phyloP scores from a whole-genome alignment of 345 rosid species.

The Pistacia vera region DNA sequence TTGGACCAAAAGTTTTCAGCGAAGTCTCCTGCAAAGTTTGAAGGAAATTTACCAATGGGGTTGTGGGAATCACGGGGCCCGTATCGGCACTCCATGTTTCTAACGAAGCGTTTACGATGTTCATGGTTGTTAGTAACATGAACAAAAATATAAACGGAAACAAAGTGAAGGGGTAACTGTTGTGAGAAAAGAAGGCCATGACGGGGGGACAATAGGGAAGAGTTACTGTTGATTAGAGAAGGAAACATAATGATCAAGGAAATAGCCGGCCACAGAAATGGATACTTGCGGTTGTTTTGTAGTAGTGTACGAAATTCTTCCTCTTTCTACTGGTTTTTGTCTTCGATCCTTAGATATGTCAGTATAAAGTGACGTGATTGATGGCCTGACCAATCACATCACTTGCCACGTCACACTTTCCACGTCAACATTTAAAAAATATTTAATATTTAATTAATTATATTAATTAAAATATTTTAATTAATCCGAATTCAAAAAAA shows the following conservation, averaged over 20 bases:
- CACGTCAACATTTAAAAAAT: too few relatives aligned
- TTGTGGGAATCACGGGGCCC: constrained; percentile 36
- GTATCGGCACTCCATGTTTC: constrained; percentile 4
- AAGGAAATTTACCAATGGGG: constrained; percentile 59
- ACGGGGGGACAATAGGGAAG: background rate
- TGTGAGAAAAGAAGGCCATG: background rate
- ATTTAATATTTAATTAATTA: too few relatives aligned
- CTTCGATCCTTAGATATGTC: background rate
- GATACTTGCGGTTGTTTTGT: background rate
- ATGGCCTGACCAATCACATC: too few relatives aligned
- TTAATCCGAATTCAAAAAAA: too few relatives aligned
- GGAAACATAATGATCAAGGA: background rate
- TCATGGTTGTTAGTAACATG: background rate
- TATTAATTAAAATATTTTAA: too few relatives aligned
- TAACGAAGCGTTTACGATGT: background rate
- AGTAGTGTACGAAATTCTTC: background rate
- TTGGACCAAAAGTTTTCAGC: constrained; percentile 38
- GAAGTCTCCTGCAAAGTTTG: constrained; percentile 68
- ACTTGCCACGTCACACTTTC: too few relatives aligned
- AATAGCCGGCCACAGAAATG: background rate
- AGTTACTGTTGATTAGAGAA: background rate
- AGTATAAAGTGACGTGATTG: too few relatives aligned
- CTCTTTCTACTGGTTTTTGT: background rate
- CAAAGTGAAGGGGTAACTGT: background rate
- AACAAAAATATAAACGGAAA: background rate